phyloP scores from a whole-genome alignment of 352 stramenopile species.

The Phytophthora colocasiae region DNA sequence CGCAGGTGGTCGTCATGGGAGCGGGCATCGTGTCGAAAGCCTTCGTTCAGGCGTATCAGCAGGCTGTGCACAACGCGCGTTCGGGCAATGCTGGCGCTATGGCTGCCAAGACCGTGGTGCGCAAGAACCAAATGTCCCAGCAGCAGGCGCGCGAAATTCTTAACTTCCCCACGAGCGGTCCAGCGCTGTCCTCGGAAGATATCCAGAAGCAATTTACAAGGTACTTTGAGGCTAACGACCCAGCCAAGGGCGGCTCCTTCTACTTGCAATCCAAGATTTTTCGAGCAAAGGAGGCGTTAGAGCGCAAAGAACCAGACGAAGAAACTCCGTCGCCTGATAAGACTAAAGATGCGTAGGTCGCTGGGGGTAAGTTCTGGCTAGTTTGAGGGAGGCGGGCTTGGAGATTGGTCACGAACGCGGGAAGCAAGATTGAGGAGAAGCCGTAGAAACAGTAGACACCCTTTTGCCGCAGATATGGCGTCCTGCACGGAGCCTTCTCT shows the following conservation, averaged over 20 bases:
- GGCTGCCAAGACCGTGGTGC: constrained; percentile 66
- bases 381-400: not conserved
- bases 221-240: constrained; percentile 92
- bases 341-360: constrained; percentile 28
- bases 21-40: constrained; percentile 85
- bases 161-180: constrained; percentile 71
- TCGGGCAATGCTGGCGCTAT: constrained; percentile 72
- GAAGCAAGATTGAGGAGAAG: constrained; percentile 27
- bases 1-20: constrained; percentile 86
- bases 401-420: not conserved
- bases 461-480: too few relatives aligned
- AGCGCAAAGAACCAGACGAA: constrained; percentile 46
- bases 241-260: constrained; percentile 91
- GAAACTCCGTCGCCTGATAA: constrained; percentile 34
- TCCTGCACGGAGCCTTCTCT: constrained; percentile 34
- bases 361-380: constrained; percentile 9
- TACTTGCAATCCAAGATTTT: constrained; percentile 95
- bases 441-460: too few relatives aligned
- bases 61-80: constrained; percentile 89
- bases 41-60: constrained; percentile 90
- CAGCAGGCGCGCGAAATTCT: constrained; percentile 85
- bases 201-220: constrained; percentile 88
- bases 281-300: constrained; percentile 89
- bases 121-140: constrained; percentile 83
- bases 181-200: constrained; percentile 55